phyloP scores from a whole-genome alignment of 1,139 yeast species.

The Protomyces inouyei region DNA sequence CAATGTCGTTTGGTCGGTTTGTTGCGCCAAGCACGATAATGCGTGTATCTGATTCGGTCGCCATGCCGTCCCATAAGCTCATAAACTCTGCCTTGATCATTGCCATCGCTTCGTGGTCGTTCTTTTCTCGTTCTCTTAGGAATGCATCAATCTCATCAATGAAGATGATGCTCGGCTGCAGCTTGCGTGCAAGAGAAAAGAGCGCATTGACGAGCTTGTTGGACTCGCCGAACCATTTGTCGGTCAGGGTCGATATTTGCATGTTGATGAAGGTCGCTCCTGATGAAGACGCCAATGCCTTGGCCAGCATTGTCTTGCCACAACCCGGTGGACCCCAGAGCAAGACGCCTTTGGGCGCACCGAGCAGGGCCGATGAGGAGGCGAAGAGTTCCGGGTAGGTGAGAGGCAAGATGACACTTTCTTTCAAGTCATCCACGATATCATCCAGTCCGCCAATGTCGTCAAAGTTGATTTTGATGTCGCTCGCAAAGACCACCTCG shows the following conservation, averaged over 20 bases:
- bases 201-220: conserved; percentile 92
- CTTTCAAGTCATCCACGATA: conserved; percentile 77
- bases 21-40: conserved; percentile 92
- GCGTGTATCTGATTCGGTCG: conserved; percentile 57
- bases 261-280: conserved; percentile 89
- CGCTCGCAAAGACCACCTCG: conserved; percentile 79
- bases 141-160: conserved; percentile 96
- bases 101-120: conserved; percentile 94
- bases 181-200: conserved; percentile 79
- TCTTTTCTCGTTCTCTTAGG: conserved; percentile 68
- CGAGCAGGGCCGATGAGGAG: conserved; percentile 60
- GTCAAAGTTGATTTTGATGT: conserved; percentile 64
- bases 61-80: conserved; percentile 92
- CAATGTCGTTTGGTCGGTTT: conserved; percentile 85
- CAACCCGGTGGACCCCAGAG: conserved; percentile 97
- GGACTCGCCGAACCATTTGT: conserved; percentile 97
- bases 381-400: conserved; percentile 44
- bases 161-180: conserved; percentile 91
- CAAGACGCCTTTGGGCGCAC: conserved; percentile 91
- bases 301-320: conserved; percentile 96
- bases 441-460: conserved; percentile 83
- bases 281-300: conserved; percentile 87
- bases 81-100: conserved; percentile 93
- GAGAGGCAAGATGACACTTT: conserved; percentile 81
- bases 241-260: conserved; percentile 92